Base-by-base conservation (phyloP, 208 protist genomes). In the Leishmania braziliensis region DNA sequence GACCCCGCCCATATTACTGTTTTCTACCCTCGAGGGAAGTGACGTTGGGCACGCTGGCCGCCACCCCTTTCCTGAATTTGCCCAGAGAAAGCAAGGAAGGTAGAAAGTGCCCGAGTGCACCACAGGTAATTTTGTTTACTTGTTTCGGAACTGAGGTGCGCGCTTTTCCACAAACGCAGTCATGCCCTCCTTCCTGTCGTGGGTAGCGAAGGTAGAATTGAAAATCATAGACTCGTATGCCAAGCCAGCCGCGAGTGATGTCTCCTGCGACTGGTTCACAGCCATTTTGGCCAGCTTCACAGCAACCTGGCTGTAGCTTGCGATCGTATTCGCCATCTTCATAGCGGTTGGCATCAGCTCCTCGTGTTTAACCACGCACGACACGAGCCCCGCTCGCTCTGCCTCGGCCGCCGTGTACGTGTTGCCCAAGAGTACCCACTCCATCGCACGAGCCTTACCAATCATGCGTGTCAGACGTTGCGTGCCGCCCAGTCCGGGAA, bases 401-500 rank as follows among this genome's bases (percentile, higher is more conserved):
- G 97, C 95, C 79, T 97, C 87, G 5, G 87, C 81, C 9, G 89
- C 94, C 20, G 92, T 93, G 78, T 98, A 91, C 8, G 87, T 87
- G n/a, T 88, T 81, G 23, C 93, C 97, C 0, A 96, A 98, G 58
- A 98, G 93, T 18, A 98, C 92, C 87, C 98, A 92, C 84, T 99
- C 96, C 91, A 98, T 98, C n/a, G 98, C 97, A 66, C 92, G 91
- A 54, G 92, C 75, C 71, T 97, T 95, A 36, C 98, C 98, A 84
- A 99, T 98, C 20, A 95, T 81, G 46, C 93, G 86, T 53, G 96
- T 88, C 66, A 99, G 87, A 46, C 96, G 89, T 78, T 98, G 95
- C 36, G 98, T 99, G 53, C 98, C 98, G 74, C 98, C 97, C 2
- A 96, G 84, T 16, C 98, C 98, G 0, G 98, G 98, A 43, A 99